These are phyloP conservation scores for Trichoderma sp. DNA, from an alignment of 2,329 filamentous ascomycete species.

Conservation along the genomic window DNA sequence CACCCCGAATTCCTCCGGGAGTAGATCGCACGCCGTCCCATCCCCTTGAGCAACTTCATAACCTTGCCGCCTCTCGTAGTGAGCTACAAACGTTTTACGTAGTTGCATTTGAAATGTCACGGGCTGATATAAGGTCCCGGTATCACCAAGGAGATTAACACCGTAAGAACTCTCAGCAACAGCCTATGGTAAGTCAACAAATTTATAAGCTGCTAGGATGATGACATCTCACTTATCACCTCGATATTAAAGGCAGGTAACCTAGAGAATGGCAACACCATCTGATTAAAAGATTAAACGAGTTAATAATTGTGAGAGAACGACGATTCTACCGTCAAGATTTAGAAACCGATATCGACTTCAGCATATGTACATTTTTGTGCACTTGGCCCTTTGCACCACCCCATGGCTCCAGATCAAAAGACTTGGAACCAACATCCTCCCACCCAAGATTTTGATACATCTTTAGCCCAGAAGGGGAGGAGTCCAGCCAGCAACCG, in stretches of 20 bases:
- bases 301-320: background rate
- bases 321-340: background rate
- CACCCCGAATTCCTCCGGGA: background rate
- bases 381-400: background rate
- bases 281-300: background rate
- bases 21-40: background rate
- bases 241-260: background rate
- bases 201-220: background rate
- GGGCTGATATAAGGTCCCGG: background rate
- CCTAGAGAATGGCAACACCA: background rate
- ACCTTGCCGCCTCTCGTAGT: background rate
- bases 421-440: background rate
- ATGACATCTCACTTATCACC: background rate
- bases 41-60: background rate
- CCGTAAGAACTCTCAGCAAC: background rate
- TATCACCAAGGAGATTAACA: background rate
- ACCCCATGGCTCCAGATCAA: background rate
- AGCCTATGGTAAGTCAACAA: background rate
- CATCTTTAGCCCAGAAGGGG: background rate
- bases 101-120: background rate
- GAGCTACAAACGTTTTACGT: background rate
- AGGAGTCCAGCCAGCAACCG: background rate
- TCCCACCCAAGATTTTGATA: background rate
- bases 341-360: background rate
- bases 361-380: background rate